phyloP scores from a whole-genome alignment of 2,329 filamentous ascomycete species.

The Fusarium papillatum region DNA sequence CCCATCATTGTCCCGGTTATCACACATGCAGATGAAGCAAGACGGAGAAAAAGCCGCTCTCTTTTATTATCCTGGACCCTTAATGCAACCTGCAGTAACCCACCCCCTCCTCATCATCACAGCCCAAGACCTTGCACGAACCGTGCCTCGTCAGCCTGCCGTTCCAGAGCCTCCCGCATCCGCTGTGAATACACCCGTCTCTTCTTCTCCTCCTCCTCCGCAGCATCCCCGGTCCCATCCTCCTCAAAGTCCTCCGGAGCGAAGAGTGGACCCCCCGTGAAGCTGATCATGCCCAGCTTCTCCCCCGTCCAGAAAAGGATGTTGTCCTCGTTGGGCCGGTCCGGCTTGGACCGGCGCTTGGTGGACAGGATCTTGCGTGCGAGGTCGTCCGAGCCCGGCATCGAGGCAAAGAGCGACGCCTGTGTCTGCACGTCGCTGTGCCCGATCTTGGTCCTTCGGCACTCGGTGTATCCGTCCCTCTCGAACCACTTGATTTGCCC shows the following conservation, averaged over 20 bases:
- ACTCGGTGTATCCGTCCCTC: slow-evolving; percentile 79
- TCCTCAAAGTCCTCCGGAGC: slow-evolving; percentile 64
- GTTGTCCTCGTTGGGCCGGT: slow-evolving; percentile 70
- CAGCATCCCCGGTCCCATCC: slow-evolving; percentile 56
- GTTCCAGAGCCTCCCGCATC: slow-evolving; percentile 82
- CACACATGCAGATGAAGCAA: slow-evolving; percentile 11
- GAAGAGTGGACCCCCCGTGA: slow-evolving; percentile 67
- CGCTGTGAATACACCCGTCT: slow-evolving; percentile 74
- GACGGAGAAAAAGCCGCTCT: background rate
- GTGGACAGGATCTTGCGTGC: slow-evolving; percentile 84
- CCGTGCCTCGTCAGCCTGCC: slow-evolving; percentile 83
- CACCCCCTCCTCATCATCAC: slow-evolving; percentile 8
- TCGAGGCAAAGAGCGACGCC: slow-evolving; percentile 64
- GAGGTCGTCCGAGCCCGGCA: slow-evolving; percentile 75
- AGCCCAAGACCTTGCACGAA: slow-evolving; percentile 76
- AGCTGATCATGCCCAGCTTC: slow-evolving; percentile 79
- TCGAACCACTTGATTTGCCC: slow-evolving; percentile 94
- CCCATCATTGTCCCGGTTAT: background rate
- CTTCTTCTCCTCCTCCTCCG: slow-evolving; percentile 64
- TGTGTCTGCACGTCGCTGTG: slow-evolving; percentile 63
- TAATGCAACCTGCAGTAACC: slow-evolving; percentile 7
- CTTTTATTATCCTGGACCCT: slow-evolving; percentile 15
- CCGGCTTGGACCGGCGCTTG: slow-evolving; percentile 50
- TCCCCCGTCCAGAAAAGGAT: slow-evolving; percentile 92
- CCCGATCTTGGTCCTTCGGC: slow-evolving; percentile 67